Percentiles rank a stretch among this genome's conserved stretches.
phyloP scores from a whole-genome alignment of 768 basidiomycete genomes.

The Boletus rubroflammeus region DNA sequence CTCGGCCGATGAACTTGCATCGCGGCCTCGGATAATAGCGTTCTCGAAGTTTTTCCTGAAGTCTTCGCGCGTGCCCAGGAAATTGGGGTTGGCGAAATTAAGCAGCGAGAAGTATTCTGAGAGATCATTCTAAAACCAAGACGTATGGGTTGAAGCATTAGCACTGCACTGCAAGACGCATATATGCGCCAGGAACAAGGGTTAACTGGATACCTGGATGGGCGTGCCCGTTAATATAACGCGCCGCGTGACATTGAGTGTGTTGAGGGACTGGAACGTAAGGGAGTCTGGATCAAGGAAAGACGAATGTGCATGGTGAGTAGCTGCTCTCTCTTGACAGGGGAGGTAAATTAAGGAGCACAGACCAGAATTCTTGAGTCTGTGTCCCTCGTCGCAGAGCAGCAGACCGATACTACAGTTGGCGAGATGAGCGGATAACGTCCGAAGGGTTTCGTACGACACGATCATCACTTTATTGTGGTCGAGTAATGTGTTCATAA shows the following conservation, averaged over 20 bases:
- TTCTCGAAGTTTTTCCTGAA: slow-evolving; percentile 97
- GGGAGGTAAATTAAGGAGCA: slow-evolving; percentile 4
- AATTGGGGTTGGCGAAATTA: slow-evolving; percentile 91
- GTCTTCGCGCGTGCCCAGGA: slow-evolving; percentile 81
- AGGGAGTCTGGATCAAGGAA: slow-evolving; percentile 58
- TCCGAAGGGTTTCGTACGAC: slow-evolving; percentile 93
- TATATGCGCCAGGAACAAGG: background rate
- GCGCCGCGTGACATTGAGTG: slow-evolving; percentile 81
- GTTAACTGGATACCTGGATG: slow-evolving; percentile 56
- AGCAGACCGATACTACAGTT: slow-evolving; percentile 83
- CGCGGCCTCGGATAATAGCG: slow-evolving; percentile 84
- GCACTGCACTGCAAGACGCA: background rate
- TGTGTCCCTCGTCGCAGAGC: slow-evolving; percentile 96
- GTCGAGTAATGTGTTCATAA: background rate
- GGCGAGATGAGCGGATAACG: slow-evolving; percentile 70
- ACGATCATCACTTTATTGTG: slow-evolving; percentile 87
- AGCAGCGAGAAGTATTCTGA: slow-evolving; percentile 93
- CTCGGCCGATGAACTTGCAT: slow-evolving; percentile 77
- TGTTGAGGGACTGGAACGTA: slow-evolving; percentile 81
- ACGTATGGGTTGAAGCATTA: background rate
- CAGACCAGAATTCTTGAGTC: slow-evolving; percentile 91
- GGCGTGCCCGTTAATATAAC: slow-evolving; percentile 95
- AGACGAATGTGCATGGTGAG: background rate
- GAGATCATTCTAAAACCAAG: slow-evolving; percentile 69
- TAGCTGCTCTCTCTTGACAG: background rate